Evolutionary conservation across 2,329 filamentous ascomycete genomes (phyloP).

Genomic region (Nakataea oryzae): DNA sequence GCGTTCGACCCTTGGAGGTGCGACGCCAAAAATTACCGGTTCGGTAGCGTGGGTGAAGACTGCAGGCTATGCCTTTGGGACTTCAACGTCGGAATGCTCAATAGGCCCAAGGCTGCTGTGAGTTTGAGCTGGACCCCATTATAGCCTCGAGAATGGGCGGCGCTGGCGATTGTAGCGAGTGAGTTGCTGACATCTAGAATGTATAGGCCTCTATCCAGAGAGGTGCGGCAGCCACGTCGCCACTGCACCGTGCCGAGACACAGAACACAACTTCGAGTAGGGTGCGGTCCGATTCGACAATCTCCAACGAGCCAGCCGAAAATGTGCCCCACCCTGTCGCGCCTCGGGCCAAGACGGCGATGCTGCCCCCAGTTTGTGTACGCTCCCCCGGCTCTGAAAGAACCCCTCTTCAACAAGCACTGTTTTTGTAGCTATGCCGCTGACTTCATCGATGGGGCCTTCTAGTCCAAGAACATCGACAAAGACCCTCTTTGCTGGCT

Average conservation of each 20-base stretch:
- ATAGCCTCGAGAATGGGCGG: neutral
- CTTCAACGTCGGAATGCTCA: conserved; percentile 93
- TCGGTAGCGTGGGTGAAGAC: conserved; percentile 93
- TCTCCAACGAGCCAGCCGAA: conserved; percentile 32
- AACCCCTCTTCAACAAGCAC: neutral
- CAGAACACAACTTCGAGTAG: conserved; percentile 46
- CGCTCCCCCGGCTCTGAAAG: conserved; percentile 20
- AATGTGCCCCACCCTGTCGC: conserved; percentile 63
- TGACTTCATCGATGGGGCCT: conserved; percentile 4
- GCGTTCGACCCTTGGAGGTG: conserved; percentile 97
- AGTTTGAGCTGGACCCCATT: conserved; percentile 21
- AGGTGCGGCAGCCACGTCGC: conserved; percentile 19
- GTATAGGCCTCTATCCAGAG: neutral
- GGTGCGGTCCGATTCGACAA: conserved; percentile 60
- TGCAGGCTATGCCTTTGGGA: conserved; percentile 89
- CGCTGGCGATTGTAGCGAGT: neutral
- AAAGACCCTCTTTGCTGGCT: conserved; percentile 82
- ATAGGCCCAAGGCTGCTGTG: conserved; percentile 70
- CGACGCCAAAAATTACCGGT: conserved; percentile 88
- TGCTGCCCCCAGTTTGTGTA: conserved; percentile 85
- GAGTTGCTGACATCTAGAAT: neutral
- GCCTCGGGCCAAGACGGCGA: conserved; percentile 70
- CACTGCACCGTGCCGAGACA: conserved; percentile 49
- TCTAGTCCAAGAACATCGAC: conserved; percentile 70
- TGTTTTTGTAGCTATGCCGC: neutral